Base-by-base conservation (phyloP, 768 basidiomycete species). In the Leucogyrophana mollusca region DNA sequence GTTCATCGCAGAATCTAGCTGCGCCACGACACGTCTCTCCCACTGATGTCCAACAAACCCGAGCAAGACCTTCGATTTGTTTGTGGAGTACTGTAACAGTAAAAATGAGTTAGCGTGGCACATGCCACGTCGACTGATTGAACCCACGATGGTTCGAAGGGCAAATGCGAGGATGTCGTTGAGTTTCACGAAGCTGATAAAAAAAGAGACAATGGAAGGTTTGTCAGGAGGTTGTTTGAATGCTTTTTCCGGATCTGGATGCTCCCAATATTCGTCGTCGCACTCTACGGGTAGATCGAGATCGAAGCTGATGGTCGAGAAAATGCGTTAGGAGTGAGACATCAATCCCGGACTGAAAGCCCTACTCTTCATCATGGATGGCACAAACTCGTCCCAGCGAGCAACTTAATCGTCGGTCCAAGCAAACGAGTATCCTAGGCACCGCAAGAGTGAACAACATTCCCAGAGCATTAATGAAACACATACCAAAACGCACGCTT, bases 321-420 rank as follows among this genome's bases (percentile, higher is more conserved):
- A 17, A 54, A 2, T 17, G 39, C 34, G 17, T 37, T n/a, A n/a
- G n/a, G n/a, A 36, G 27, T 49, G 20, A n/a, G 17, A 17, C 14
- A 18, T 3, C 20, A 10, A 34, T 18, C 32, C 43, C 9, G 16
- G 14, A 65, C 82, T 47, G 52, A n/a, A n/a, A n/a, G n/a, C n/a
- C n/a, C n/a, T n/a, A 83, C 80, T 88, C 87, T 62, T 85, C 85
- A 38, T 87, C 84, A 40, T 83, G 79, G 4, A 89, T 72, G 3
- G 80, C 78, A 43, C 78, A 73, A 0, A 85, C 80, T 14, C 89
- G 73, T 9, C 90, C 89, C 34, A 86, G 68, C 35, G 74, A 74
- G 4, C 74, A 65, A 33, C 76, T 74, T 33, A 67, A 53, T 23
- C 43, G 40, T 23, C 67, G 57, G 36, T 71, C 70, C 4, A 57